Base-by-base conservation (phyloP, 2,329 filamentous ascomycete genomes). In the Pseudogymnoascus sp. region DNA sequence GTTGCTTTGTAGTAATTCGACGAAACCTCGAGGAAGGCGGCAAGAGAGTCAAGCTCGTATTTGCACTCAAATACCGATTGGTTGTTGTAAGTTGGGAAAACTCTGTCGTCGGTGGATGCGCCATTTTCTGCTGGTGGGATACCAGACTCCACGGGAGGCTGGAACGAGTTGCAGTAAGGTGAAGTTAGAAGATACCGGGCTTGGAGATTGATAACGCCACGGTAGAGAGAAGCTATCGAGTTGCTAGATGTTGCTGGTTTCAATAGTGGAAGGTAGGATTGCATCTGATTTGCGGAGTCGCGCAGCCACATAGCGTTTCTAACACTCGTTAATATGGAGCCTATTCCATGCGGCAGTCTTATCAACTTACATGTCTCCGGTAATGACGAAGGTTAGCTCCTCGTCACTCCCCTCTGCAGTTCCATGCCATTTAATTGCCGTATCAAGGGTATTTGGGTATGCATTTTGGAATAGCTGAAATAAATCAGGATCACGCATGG, bases 291-390 rank as follows among this genome's bases (percentile, higher is more conserved):
- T 14, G 86, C 83, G 11, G 89, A 93, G 72, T 96, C 91, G 47
- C 91, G 85, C 62, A 96, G 77, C 91, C 91, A 96, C 76, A 96
- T 91, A 0, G 93, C 92, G 66, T 95, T 87, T 72, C 93, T 93
- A 69, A 93, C 89, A 53, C 20, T 18, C 6, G 47, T 53, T 14
- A 53, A 53, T 53, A 18, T 20, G 15, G 12, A 6, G 1, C n/a
- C 39, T 89, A 92, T 89, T 63, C 93, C 9, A 33, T 33, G 7
- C 11, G 11, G 9, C 47, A 53, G 28, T 4, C 9, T 30, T n/a
- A 30, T 14, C 12, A 43, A 58, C 64, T 62, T 63, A 75, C 72
- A 83, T 83, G 66, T 83, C 80, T 57, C 81, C 81, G 0, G 80
- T 83, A 62, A 84, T 84, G 64, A 83, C 68, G 65, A 82, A 83